Evolutionary conservation across 179 eudicot genomes (phyloP), one percentile per base, ranked within the genome.

Genomic region (Carnegiea gigantea): DNA sequence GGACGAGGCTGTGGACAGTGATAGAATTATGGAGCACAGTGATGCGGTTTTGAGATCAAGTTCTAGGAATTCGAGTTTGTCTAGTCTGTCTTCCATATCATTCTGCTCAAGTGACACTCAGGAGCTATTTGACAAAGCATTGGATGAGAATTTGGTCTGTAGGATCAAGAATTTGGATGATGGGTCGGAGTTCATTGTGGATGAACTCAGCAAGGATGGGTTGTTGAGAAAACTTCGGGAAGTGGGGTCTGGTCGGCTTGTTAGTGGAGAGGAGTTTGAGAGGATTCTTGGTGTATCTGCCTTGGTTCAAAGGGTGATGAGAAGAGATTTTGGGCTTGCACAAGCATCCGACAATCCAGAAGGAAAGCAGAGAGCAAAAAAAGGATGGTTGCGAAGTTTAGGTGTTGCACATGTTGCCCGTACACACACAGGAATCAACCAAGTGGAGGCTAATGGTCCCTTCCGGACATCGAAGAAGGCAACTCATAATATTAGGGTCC

Each of bases 151-250:
- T 77, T 72, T 83, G 75, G 62, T 79, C 17, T 60, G 77, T 78
- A 89, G 85, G 84, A 83, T 89, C 49, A 90, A 85, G 84, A 93
- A 89, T 78, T 86, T 90, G 89, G 92, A 92, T 77, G 85, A 86
- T 82, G 91, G 91, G 15, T 78, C 89, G 8, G 94, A 93, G 89
- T 88, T 89, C 80, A 84, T 79, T 59, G 88, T 85, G 28, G 90
- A 90, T 85, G 95, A 90, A 79, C 70, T 84, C 9, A 84, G 90
- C 43, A 79, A 86, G 24, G 90, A 90, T 79, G 93, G 92, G 51
- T 77, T 86, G 30, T 83, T 85, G 73, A 82, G 84, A 57, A 84
- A 78, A 62, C 86, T 89, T 67, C 83, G 91, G 51, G 93, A 92
- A 60, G 86, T 83, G 84, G 92, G 97, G 14, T 88, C 92, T 15